Evolutionary conservation across 148 eudicot species (phyloP), one percentile per base, ranked within the genome.

Genomic region (Diospyros kaki): DNA sequence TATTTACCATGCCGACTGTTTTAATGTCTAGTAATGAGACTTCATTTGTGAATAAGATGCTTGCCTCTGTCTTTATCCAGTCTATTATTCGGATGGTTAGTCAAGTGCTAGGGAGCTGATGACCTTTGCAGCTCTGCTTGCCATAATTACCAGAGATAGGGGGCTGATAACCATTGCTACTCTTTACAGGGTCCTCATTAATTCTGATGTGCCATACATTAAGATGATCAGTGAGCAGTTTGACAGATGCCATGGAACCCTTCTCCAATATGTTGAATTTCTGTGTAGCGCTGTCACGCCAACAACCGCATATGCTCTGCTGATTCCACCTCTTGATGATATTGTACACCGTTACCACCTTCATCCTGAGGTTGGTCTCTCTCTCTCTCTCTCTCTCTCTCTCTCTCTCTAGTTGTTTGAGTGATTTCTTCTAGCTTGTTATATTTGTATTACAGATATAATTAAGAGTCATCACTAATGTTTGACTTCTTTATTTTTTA

Each of bases 181-280:
- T 9, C n/a, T 82, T 60, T 83, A 81, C 83, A 96, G 99, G 94
- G 87, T 91, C 73, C 89, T 96, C 69, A 86, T 89, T 66, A 85
- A 91, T 75, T 93, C 99, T 6, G 78, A 89, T 84, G 96, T 86
- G 51, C 98, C 97, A 71, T 78, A 93, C 76, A 96, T 96, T 76
- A 96, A 93, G 81, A 89, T 96, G 98, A 94, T 96, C 61, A 83
- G 98, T 74, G 99, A 96, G 82, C 93, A 93, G 81, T 88, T 89
- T 84, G 99, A 96, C 82, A 83, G 99, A 82, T 96, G 99, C 81
- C 99, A 96, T 85, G 98, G 99, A 18, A 80, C 93, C 75, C 99
- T 96, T 81, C 98, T 93, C 77, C 99, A 96, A 76, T 96, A 87
- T 83, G 99, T 96, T 76, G 99, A 96, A 54, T 96, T 96, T 77